Percentiles rank a stretch among this genome's conserved stretches.
Conservation (phyloP, 225 moss, liverwort and hornwort species). For the Physcomitrium patens region DNA sequence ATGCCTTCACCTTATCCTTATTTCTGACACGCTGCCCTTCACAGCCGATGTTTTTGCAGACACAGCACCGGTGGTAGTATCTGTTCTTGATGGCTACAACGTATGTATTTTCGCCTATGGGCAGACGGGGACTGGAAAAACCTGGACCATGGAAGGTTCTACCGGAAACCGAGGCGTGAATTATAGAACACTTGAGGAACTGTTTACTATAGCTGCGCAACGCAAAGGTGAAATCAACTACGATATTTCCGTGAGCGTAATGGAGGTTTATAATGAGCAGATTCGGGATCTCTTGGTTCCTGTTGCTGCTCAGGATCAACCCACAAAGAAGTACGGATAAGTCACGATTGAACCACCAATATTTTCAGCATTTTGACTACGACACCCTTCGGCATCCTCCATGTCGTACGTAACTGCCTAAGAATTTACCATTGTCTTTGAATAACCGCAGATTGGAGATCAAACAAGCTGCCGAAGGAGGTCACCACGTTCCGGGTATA, state of each 20-base stretch:
- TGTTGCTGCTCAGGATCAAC: conserved; percentile 46
- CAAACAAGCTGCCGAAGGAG: conserved; percentile 88
- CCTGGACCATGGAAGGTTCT: conserved; percentile 91
- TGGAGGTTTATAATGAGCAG: conserved; percentile 77
- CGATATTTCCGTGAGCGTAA: conserved; percentile 75
- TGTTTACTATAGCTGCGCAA: conserved; percentile 73
- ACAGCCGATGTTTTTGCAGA: conserved; percentile 84
- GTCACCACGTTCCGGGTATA: conserved; percentile 94
- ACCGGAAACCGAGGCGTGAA: conserved; percentile 85
- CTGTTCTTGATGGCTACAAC: conserved; percentile 90
- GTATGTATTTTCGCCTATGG: conserved; percentile 96
- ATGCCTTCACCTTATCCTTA: background rate
- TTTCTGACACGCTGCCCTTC: conserved; percentile 3
- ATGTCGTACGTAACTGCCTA: too few relatives aligned
- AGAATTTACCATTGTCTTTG: background rate
- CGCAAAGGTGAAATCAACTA: conserved; percentile 61
- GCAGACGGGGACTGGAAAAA: conserved; percentile 95
- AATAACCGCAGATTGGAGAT: conserved; percentile 76
- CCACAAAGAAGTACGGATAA: conserved; percentile 53
- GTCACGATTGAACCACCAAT: too few relatives aligned
- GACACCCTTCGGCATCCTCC: too few relatives aligned
- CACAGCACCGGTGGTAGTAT: conserved; percentile 90
- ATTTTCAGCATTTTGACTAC: too few relatives aligned
- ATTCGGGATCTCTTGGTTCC: conserved; percentile 65
- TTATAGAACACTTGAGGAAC: conserved; percentile 87